These are phyloP conservation scores for Lactarius hengduanensis DNA, from an alignment of 768 basidiomycete species.

Conservation along the genomic window DNA sequence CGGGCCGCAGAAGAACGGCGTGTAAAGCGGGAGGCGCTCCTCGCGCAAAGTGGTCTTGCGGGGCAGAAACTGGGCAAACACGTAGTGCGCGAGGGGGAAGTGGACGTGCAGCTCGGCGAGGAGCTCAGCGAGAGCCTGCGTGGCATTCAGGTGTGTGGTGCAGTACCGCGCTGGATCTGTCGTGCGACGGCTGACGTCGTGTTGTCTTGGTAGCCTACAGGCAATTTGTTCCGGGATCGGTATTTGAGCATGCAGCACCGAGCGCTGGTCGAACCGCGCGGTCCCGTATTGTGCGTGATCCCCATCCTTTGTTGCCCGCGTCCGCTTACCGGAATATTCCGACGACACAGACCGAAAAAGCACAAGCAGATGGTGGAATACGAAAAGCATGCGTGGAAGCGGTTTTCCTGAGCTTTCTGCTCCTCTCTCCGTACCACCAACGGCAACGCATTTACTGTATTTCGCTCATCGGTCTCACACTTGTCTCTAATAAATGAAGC, in stretches of 20 bases:
- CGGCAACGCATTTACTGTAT: background rate
- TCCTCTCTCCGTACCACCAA: background rate
- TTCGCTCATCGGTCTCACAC: background rate
- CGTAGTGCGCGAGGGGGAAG: slow-evolving; percentile 59
- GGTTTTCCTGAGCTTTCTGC: slow-evolving; percentile 42
- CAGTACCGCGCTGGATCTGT: background rate
- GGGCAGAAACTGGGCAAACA: slow-evolving; percentile 83
- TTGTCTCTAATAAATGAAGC: background rate
- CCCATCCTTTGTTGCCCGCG: background rate
- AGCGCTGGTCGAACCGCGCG: slow-evolving; percentile 82
- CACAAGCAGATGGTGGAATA: slow-evolving; percentile 59
- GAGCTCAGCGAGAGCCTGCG: slow-evolving; percentile 84
- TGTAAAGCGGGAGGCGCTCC: slow-evolving; percentile 45
- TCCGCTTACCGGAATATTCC: slow-evolving; percentile 11
- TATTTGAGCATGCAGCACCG: slow-evolving; percentile 87
- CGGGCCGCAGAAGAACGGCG: slow-evolving; percentile 42
- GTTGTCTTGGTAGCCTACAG: slow-evolving; percentile 65
- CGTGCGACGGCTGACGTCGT: background rate
- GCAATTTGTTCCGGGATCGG: slow-evolving; percentile 88
- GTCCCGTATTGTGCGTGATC: slow-evolving; percentile 64
- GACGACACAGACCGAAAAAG: slow-evolving; percentile 47
- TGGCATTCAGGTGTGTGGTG: slow-evolving; percentile 66
- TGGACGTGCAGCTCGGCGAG: slow-evolving; percentile 89
- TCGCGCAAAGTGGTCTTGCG: slow-evolving; percentile 58
- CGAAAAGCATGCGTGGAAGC: slow-evolving; percentile 80